Conservation (phyloP, 2,329 filamentous ascomycete genomes). For the Beauveria sp. region DNA sequence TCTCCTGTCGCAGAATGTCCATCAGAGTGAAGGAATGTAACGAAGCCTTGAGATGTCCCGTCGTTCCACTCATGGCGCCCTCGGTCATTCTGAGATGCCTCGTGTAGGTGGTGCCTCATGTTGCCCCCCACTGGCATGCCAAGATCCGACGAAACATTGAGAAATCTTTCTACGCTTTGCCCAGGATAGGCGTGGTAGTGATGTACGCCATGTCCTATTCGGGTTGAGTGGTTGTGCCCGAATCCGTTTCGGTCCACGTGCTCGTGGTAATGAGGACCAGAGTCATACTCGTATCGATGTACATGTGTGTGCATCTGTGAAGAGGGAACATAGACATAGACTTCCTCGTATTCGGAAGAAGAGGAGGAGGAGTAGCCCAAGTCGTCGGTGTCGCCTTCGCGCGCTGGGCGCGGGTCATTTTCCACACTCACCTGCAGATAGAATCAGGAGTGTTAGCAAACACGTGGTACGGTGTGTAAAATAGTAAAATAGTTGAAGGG, state of each 20-base stretch:
- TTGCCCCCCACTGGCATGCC: slow-evolving; percentile 12
- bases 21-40: slow-evolving; percentile 39
- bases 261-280: slow-evolving; percentile 53
- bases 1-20: slow-evolving; percentile 16
- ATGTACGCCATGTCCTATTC: slow-evolving; percentile 18
- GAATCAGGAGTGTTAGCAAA: not conserved
- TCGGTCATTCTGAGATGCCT: not conserved
- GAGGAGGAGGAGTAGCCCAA: not conserved
- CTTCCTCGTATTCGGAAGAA: too few species aligned
- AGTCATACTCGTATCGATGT: slow-evolving; percentile 31
- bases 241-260: slow-evolving; percentile 37
- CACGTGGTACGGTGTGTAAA: too few species aligned
- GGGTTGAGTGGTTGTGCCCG: slow-evolving; percentile 30
- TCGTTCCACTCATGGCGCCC: slow-evolving; percentile 29
- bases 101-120: not conserved
- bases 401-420: slow-evolving; percentile 53
- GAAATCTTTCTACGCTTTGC: slow-evolving; percentile 34
- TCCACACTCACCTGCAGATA: slow-evolving; percentile 41
- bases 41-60: slow-evolving; percentile 36
- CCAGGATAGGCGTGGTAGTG: slow-evolving; percentile 28
- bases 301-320: slow-evolving; percentile 9
- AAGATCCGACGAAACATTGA: slow-evolving; percentile 36
- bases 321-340: too few species aligned
- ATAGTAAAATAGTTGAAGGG: not conserved
- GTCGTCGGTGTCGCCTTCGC: slow-evolving; percentile 13